Conservation (phyloP, 192 early-diverging fungal genomes). For the Phlyctochytrium arcticum region DNA sequence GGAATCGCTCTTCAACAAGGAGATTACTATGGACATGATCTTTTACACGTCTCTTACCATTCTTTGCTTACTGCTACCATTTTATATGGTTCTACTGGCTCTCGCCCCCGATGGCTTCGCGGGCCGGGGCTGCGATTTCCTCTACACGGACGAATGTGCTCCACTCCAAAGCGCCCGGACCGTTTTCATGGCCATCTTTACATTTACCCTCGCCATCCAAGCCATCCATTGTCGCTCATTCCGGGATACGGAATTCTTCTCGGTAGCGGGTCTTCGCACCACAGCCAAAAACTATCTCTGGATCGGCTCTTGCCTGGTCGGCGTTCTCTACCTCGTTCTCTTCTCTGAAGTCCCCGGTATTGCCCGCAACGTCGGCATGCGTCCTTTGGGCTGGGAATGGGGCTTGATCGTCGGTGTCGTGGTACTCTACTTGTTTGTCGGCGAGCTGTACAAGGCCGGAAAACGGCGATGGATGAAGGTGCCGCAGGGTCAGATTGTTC, state of each 20-base stretch:
- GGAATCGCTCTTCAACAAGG: slow-evolving; percentile 63
- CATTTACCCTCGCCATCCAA: neutral
- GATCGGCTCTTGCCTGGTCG: neutral
- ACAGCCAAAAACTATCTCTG: neutral
- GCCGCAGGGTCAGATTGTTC: too few relatives aligned
- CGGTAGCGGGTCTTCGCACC: neutral
- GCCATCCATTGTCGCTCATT: slow-evolving; percentile 2
- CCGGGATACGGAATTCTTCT: neutral
- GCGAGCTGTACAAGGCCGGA: slow-evolving; percentile 4
- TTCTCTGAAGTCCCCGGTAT: neutral
- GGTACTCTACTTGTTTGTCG: neutral
- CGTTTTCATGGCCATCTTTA: neutral
- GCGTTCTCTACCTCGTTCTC: neutral
- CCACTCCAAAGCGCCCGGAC: neutral
- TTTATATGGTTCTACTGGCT: neutral
- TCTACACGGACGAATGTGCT: neutral
- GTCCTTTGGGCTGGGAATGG: neutral
- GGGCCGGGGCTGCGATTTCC: neutral
- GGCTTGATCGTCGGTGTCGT: neutral
- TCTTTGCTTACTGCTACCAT: slow-evolving; percentile 56
- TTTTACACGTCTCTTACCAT: slow-evolving; percentile 66
- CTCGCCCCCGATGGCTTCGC: neutral
- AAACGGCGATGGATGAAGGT: neutral
- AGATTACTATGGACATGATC: slow-evolving; percentile 61
- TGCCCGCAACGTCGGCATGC: neutral